Evolutionary conservation across 1,139 yeast genomes (phyloP), one percentile per base, ranked within the genome.

Genomic region (Yamadazyma trypodendri): DNA sequence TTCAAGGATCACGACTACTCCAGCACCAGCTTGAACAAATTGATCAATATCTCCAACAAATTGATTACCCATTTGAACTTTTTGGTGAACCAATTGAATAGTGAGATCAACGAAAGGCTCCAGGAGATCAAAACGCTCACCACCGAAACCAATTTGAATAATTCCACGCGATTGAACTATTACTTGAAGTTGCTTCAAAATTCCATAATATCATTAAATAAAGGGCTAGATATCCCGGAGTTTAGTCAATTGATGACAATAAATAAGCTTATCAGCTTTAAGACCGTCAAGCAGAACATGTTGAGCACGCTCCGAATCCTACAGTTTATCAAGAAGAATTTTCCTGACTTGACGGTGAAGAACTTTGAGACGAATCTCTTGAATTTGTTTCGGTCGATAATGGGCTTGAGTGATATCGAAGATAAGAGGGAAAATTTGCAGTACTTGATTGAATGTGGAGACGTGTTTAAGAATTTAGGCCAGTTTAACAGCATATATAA

Each of bases 21-120:
- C 30, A 55, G 57, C 22, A 42, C 46, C 24, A 55, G 55, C 23
- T 44, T 64, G 35, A 51, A 60, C 15, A 53, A 54, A 31, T 46
- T 68, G 25, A 55, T 64, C 24, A 56, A 48, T 38, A 58, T 58
- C 32, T 57, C 68, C 31, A 60, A 65, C 31, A 61, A 56, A 22
- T 61, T 83, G 28, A 61, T 79, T 14, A 68, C 80, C 3, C 84
- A 80, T 47, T 56, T 82, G 40, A 87, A 83, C 52, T 79, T 72
- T 54, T 76, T 79, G 47, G 76, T 84, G 2, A 77, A 70, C 48
- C 81, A 43, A 74, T 77, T 47, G 52, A 63, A 11, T 70, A 72
- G 36, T 63, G 81, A 41, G 66, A 63, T 35, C 24, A 40, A 41
- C 31, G 24, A 31, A 3, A 46, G 44, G 28, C 33, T 43, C 8